Evolutionary conservation across 441 rosid genomes (phyloP), one percentile per base, ranked within the genome.

Genomic region (Euphorbia corollata): DNA sequence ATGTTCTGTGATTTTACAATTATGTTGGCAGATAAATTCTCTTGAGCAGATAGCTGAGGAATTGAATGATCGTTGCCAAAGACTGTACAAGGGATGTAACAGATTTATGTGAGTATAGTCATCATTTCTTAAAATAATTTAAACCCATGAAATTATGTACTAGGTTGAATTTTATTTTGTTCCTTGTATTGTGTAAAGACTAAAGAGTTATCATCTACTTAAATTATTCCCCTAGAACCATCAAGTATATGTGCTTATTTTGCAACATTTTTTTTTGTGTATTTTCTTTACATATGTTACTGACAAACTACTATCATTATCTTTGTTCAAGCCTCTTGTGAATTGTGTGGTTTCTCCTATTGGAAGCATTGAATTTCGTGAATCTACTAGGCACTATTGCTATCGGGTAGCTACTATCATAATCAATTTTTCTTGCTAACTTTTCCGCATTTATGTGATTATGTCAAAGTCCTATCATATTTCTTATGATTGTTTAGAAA

Each of bases 21-120:
- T 57, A 16, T 57, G 65, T 68, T 63, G 65, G 53, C 82, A 92
- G 98, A 68, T 89, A 66, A 79, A 34, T 67, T 79, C 83, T 64
- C 73, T 86, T 63, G 92, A 89, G 61, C 79, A 84, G 58, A 75
- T 83, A 47, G 73, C 91, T 77, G 92, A 87, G 30, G 95, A 84
- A 78, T 71, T 92, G 66, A 84, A 75, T 76, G 88, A 84, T 73
- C 91, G 95, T 67, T 92, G 96, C 77, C 92, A 85, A 71, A 81
- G 47, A 51, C 78, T 92, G 32, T 80, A 75, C 75, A 85, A 81
- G 76, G 98, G 96, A 65, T 85, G 82, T 59, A 72, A 76, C 63
- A 83, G 77, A 71, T 89, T 81, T 70, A 77, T 83, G 89, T 85
- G 77, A 77, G 86, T 73, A 27, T 24, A 18, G 54, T 12, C 0